These are phyloP conservation scores for Durio zibethinus DNA, from an alignment of 345 rosid species.

Conservation along the genomic window DNA sequence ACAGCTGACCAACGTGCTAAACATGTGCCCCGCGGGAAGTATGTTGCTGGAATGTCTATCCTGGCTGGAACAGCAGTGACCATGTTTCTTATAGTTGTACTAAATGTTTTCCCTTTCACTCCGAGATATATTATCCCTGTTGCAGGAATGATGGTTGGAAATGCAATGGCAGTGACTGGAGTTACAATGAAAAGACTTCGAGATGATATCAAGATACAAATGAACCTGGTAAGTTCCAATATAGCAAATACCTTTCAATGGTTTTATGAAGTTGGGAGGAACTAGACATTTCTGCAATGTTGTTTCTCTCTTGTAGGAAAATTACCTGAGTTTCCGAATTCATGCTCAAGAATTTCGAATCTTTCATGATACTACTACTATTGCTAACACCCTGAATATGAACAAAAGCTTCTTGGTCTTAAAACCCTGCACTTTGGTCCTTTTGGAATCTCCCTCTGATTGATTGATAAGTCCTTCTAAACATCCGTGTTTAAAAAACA, in stretches of 20 bases:
- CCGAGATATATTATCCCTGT: slow-evolving; percentile 86
- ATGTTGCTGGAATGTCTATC: slow-evolving; percentile 71
- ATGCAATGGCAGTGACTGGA: slow-evolving; percentile 90
- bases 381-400: no score
- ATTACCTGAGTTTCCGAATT: not conserved
- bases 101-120: slow-evolving; percentile 86
- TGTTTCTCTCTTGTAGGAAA: not conserved
- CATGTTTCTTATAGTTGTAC: slow-evolving; percentile 57
- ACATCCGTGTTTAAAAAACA: no score
- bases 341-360: no score
- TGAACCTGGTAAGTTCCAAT: slow-evolving; percentile 44
- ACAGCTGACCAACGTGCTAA: slow-evolving; percentile 85
- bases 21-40: slow-evolving; percentile 73
- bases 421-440: no score
- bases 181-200: slow-evolving; percentile 89
- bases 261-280: not conserved
- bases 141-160: slow-evolving; percentile 96
- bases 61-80: slow-evolving; percentile 65
- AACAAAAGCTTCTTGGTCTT: no score
- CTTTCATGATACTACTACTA: no score
- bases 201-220: slow-evolving; percentile 75
- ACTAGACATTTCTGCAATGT: not conserved
- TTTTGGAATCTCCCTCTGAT: no score
- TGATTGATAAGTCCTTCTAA: no score
- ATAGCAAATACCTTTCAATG: not conserved